Evolutionary conservation across 345 rosid species (phyloP).

Genomic region (Limnanthes douglasii): DNA sequence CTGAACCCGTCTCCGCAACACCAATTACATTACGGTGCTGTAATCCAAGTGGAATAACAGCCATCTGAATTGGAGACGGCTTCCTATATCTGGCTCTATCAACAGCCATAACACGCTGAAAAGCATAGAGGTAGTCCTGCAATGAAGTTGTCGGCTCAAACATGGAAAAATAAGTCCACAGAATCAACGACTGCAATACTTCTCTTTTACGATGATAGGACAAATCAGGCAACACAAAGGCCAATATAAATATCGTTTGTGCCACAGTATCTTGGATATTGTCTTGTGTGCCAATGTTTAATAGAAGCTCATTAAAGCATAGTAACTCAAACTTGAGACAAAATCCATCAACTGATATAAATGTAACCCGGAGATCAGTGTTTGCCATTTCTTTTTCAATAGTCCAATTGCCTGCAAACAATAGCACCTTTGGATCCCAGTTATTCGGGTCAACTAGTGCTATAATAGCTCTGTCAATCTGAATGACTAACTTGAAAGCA

Average conservation of each 20-base stretch:
- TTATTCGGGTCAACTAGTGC: too few species aligned
- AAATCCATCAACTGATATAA: conserved; percentile 26
- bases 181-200: conserved; percentile 34
- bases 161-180: conserved; percentile 44
- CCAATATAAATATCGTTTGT: conserved; percentile 38
- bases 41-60: too few species aligned
- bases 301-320: conserved; percentile 60
- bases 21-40: too few species aligned
- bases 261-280: conserved; percentile 29
- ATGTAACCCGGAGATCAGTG: too few species aligned
- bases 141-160: conserved; percentile 47
- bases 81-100: too few species aligned
- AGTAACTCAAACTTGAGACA: conserved; percentile 59
- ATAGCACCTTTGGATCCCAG: too few species aligned
- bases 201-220: conserved; percentile 35
- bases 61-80: too few species aligned
- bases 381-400: too few species aligned
- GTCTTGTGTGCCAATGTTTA: conserved; percentile 21
- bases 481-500: conserved; percentile 48
- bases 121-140: conserved; percentile 63
- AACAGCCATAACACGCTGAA: conserved; percentile 36
- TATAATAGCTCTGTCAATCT: too few species aligned
- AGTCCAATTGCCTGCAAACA: too few species aligned
- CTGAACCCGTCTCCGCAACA: too few species aligned
- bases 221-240: conserved; percentile 46